Evolutionary conservation across 1,284 basidiomycete genomes (phyloP), one percentile per base, ranked within the genome.

Genomic region (Caloboletus inedulis): DNA sequence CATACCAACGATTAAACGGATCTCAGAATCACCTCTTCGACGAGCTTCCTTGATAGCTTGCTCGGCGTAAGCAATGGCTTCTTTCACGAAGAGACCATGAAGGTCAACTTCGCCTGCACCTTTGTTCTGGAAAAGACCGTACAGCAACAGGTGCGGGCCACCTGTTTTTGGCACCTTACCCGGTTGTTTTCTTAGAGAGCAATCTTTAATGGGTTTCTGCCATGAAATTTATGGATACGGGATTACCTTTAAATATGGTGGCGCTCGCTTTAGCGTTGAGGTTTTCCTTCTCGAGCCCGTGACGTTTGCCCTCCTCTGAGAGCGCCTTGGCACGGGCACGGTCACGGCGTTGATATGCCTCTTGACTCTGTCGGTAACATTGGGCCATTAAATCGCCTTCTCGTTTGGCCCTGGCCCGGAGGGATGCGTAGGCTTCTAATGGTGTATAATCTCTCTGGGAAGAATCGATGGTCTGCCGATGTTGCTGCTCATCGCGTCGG

Each of bases 81-180:
- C 96, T 62, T 92, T 89, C 39, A 95, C 92, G 69, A 88, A 95
- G 7, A 98, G 77, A 7, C 92, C 90, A 66, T 95, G 92, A 45
- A 98, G 76, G 70, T 98, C 94, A 45, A 96, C 76, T 63, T 91
- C 85, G 3, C 84, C 83, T 4, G 77, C 74, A 43, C 77, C 71
- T 44, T 81, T 86, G 52, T 85, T 79, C 84, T 87, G 57, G 14
- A 48, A 44, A 42, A n/a, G 10, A 42, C 3, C 29, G 31, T 55
- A 41, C 30, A 55, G 31, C 39, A 44, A 29, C 43, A 47, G 33
- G 41, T 35, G 25, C 10, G 29, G 19, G 8, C 27, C 13, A 3
- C 23, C 7, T 10, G 35, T 9, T 7, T 7, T 16, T 25, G 19
- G 18, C 21, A 31, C 34, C 55, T 48, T 58, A 69, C 63, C 31